Conservation (phyloP, 371 early-diverging fungal genomes). For the Mucor ambiguus region DNA sequence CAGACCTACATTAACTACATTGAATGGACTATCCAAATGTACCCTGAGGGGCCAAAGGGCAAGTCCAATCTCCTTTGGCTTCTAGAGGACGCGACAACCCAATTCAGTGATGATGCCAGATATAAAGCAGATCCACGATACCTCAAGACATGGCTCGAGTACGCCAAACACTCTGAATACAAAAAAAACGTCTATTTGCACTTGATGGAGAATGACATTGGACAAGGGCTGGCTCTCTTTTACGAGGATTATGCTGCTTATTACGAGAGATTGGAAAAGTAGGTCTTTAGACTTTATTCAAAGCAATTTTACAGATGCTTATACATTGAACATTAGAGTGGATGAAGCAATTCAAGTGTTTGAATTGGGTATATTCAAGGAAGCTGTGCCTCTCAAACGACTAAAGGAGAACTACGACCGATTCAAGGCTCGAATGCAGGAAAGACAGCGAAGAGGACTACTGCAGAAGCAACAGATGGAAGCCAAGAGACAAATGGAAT, state of each 20-base stretch:
- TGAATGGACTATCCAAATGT: slow-evolving; percentile 71
- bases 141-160: slow-evolving; percentile 73
- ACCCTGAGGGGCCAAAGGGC: slow-evolving; percentile 65
- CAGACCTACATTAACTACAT: slow-evolving; percentile 74
- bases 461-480: slow-evolving; percentile 15
- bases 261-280: slow-evolving; percentile 58
- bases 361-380: slow-evolving; percentile 52
- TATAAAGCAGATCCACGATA: slow-evolving; percentile 83
- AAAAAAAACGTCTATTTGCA: slow-evolving; percentile 73
- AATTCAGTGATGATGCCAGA: slow-evolving; percentile 60
- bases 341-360: slow-evolving; percentile 57
- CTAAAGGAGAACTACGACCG: slow-evolving; percentile 28
- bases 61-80: slow-evolving; percentile 55
- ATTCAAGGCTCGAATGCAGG: slow-evolving; percentile 8
- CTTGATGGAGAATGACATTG: slow-evolving; percentile 73
- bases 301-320: neutral
- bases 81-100: slow-evolving; percentile 62
- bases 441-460: slow-evolving; percentile 1
- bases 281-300: neutral
- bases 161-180: slow-evolving; percentile 56
- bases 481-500: slow-evolving; percentile 11
- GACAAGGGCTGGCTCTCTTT: slow-evolving; percentile 60
- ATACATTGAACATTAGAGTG: slow-evolving; percentile 37
- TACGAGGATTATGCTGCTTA: slow-evolving; percentile 81
- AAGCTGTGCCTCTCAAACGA: slow-evolving; percentile 55